phyloP scores from a whole-genome alignment of 2,329 filamentous ascomycete genomes.

The Corinectria fuckeliana region DNA sequence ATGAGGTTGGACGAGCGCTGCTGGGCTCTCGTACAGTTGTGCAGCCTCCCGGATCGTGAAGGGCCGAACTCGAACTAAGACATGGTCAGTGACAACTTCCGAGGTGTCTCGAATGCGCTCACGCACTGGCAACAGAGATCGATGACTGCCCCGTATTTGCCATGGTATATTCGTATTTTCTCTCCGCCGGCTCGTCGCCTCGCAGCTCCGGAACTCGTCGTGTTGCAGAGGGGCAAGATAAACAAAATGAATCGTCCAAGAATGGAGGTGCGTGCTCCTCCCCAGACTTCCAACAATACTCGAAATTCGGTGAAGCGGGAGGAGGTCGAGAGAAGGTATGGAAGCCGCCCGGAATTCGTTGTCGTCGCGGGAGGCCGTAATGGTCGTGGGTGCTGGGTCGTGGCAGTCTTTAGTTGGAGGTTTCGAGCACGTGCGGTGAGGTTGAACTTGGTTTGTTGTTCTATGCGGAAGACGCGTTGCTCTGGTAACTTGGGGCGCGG shows the following conservation, averaged over 20 bases:
- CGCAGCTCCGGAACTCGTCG: not conserved
- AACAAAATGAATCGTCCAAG: conserved; percentile 28
- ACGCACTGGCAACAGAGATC: conserved; percentile 64
- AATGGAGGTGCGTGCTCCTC: conserved; percentile 25
- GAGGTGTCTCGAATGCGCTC: not conserved
- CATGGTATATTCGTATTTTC: conserved; percentile 29
- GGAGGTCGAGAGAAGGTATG: conserved; percentile 3
- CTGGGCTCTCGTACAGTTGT: conserved; percentile 68
- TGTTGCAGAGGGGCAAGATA: conserved; percentile 22
- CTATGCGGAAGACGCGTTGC: conserved; percentile 24
- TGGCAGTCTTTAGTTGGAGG: conserved; percentile 16
- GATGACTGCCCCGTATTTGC: conserved; percentile 52
- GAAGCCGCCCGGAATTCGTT: conserved; percentile 1
- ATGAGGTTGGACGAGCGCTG: not conserved
- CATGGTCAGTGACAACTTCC: conserved; percentile 36
- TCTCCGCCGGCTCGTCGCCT: conserved; percentile 4
- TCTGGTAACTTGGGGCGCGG: conserved; percentile 25
- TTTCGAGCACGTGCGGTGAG: conserved; percentile 34
- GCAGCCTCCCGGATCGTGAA: conserved; percentile 93
- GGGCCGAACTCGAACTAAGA: conserved; percentile 70
- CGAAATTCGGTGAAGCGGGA: conserved; percentile 10
- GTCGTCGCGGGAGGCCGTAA: conserved; percentile 18
- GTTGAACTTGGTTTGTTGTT: conserved; percentile 32
- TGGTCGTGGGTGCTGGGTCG: conserved; percentile 23
- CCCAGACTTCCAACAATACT: conserved; percentile 26